Evolutionary conservation across 2,329 filamentous ascomycete genomes (phyloP).

Genomic region (Hymenotorrendiella dingleyae): DNA sequence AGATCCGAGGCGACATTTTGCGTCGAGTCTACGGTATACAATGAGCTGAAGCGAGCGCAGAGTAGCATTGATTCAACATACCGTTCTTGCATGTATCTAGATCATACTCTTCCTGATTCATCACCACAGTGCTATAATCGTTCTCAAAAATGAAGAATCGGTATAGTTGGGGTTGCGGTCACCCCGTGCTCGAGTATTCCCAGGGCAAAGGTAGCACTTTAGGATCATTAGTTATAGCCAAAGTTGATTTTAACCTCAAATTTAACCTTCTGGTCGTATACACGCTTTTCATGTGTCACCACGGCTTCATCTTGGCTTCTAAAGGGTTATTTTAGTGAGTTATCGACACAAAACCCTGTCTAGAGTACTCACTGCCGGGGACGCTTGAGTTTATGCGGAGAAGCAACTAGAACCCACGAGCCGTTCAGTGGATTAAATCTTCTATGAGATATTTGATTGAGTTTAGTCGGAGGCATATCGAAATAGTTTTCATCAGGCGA

Average conservation of each 20-base stretch:
- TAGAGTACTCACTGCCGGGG: background rate
- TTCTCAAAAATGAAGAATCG: background rate
- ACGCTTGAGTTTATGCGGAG: background rate
- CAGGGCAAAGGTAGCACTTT: background rate
- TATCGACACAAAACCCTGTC: background rate
- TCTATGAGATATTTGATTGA: background rate
- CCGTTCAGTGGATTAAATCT: background rate
- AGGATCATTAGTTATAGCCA: background rate
- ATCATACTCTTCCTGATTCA: background rate
- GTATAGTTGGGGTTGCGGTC: background rate
- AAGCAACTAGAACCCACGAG: background rate
- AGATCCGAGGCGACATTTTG: background rate
- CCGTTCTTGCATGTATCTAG: background rate
- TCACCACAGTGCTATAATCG: background rate
- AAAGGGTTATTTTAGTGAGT: background rate
- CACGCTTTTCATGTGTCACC: background rate
- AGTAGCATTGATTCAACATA: background rate
- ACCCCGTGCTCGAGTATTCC: background rate
- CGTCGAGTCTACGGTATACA: background rate
- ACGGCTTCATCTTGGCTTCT: background rate
- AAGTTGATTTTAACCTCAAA: background rate
- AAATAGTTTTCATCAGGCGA: too few species aligned
- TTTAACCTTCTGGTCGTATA: background rate
- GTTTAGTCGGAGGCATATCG: too few species aligned
- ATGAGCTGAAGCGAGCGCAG: background rate